Percentiles rank a stretch among this genome's conserved stretches.
Evolutionary conservation across 352 stramenopile genomes (phyloP).

Genomic region (Globisporangium nunn): DNA sequence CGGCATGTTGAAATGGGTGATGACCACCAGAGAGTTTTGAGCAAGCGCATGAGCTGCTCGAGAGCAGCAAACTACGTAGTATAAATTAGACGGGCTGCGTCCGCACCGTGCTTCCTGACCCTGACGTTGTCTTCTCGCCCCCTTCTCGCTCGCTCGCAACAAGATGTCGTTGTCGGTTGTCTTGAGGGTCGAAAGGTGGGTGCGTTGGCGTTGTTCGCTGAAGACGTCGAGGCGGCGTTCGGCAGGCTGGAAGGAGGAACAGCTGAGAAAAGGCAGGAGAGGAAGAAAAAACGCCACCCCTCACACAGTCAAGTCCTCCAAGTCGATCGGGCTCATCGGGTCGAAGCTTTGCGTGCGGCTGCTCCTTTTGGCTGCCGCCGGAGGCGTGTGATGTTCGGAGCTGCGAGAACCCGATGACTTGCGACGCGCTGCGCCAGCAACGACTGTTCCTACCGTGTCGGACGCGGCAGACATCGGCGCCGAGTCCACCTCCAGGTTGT

Average conservation of each 20-base stretch:
- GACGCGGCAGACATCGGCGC: conserved; percentile 10
- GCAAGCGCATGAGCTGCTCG: no score
- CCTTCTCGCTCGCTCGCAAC: no score
- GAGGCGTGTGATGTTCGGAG: conserved; percentile 8
- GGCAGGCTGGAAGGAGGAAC: neutral
- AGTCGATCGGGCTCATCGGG: conserved; percentile 16
- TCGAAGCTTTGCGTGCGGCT: conserved; percentile 11
- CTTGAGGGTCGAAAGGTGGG: no score
- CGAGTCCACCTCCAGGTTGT: conserved; percentile 67
- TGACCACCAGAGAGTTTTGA: no score
- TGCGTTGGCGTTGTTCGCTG: no score
- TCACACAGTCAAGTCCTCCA: conserved; percentile 24
- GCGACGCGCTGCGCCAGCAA: conserved; percentile 14
- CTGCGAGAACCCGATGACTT: conserved; percentile 10
- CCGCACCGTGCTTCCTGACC: no score
- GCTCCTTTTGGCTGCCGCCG: neutral
- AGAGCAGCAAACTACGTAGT: no score
- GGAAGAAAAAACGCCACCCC: neutral
- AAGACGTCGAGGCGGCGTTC: no score
- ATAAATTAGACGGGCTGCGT: no score
- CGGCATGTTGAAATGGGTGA: no score
- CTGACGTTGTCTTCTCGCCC: no score
- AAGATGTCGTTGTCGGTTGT: no score
- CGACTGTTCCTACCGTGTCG: neutral
- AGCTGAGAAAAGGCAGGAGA: neutral